phyloP scores from a whole-genome alignment of 768 basidiomycete genomes.

The Leccinum variicolor region DNA sequence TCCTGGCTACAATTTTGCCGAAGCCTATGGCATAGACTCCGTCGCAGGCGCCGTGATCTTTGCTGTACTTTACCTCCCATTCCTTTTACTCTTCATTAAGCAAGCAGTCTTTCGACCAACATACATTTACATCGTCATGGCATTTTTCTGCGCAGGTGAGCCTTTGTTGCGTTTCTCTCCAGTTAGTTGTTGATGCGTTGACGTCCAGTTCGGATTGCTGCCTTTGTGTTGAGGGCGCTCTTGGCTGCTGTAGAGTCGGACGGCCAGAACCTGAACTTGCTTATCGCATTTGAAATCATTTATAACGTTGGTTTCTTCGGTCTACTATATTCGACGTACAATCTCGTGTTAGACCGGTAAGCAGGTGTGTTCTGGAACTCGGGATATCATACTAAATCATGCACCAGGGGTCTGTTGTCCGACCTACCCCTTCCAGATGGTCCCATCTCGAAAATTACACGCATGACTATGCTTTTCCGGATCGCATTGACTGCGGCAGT shows the following conservation, averaged over 20 bases:
- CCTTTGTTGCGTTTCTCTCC: not conserved
- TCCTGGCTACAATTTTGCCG: constrained; percentile 21
- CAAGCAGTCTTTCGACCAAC: constrained; percentile 22
- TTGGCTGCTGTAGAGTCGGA: constrained; percentile 24
- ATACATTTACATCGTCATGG: constrained; percentile 26
- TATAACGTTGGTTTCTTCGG: constrained; percentile 37
- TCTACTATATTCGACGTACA: constrained; percentile 33
- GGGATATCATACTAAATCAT: not conserved
- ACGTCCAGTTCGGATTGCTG: constrained; percentile 26
- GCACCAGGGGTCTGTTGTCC: constrained; percentile 18
- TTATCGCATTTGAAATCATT: constrained; percentile 30
- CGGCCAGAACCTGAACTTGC: constrained; percentile 18
- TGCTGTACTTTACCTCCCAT: constrained; percentile 27
- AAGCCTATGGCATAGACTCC: constrained; percentile 27
- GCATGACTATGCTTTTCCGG: constrained; percentile 23
- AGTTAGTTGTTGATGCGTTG: not conserved
- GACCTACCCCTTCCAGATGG: constrained; percentile 22
- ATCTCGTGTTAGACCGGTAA: constrained; percentile 32
- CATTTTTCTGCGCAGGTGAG: constrained; percentile 30
- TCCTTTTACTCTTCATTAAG: constrained; percentile 22
- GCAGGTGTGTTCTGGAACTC: not conserved
- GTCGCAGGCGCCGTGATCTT: constrained; percentile 32
- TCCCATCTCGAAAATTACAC: constrained; percentile 20
- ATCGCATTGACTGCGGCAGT: constrained; percentile 23
- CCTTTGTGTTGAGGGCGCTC: constrained; percentile 30